Conservation (phyloP, 2,329 filamentous ascomycete genomes). For the Lachnellula cervina region DNA sequence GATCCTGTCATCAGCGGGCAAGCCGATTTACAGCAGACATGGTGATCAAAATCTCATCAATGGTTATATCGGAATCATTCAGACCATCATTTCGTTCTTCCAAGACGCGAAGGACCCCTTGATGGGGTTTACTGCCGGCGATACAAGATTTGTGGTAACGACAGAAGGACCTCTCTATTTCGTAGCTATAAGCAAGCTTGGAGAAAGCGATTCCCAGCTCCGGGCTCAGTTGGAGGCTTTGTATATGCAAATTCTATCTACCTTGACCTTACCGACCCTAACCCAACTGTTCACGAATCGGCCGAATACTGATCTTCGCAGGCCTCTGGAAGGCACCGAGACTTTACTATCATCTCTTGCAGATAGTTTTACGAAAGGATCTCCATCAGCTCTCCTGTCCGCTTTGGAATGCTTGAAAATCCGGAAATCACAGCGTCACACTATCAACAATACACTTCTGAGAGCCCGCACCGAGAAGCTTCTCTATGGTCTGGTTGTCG, state of each 20-base stretch:
- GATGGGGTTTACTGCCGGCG: slow-evolving; percentile 79
- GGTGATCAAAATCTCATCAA: slow-evolving; percentile 87
- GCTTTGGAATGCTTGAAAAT: slow-evolving; percentile 91
- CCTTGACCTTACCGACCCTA: slow-evolving; percentile 81
- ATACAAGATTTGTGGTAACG: slow-evolving; percentile 77
- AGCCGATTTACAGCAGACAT: slow-evolving; percentile 94
- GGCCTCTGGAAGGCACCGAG: slow-evolving; percentile 88
- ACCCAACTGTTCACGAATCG: slow-evolving; percentile 83
- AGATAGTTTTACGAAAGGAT: slow-evolving; percentile 91
- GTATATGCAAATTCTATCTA: slow-evolving; percentile 98
- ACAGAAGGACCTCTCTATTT: slow-evolving; percentile 86
- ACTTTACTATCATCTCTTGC: slow-evolving; percentile 84
- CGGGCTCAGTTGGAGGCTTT: slow-evolving; percentile 84
- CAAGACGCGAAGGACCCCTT: slow-evolving; percentile 74
- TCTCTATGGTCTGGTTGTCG: slow-evolving; percentile 89
- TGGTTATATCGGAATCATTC: slow-evolving; percentile 88
- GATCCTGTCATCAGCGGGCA: slow-evolving; percentile 91
- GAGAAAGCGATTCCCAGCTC: slow-evolving; percentile 88
- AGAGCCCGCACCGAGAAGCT: slow-evolving; percentile 73
- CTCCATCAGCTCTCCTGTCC: slow-evolving; percentile 80
- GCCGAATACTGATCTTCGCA: slow-evolving; percentile 88
- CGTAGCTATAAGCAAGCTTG: slow-evolving; percentile 84
- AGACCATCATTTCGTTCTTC: slow-evolving; percentile 97
- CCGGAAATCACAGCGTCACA: slow-evolving; percentile 77
- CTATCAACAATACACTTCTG: slow-evolving; percentile 83